Percentiles rank a stretch among this genome's conserved stretches.
These are phyloP conservation scores for Lachancea dasiensis DNA, from an alignment of 805 yeast species.

Conservation along the genomic window DNA sequence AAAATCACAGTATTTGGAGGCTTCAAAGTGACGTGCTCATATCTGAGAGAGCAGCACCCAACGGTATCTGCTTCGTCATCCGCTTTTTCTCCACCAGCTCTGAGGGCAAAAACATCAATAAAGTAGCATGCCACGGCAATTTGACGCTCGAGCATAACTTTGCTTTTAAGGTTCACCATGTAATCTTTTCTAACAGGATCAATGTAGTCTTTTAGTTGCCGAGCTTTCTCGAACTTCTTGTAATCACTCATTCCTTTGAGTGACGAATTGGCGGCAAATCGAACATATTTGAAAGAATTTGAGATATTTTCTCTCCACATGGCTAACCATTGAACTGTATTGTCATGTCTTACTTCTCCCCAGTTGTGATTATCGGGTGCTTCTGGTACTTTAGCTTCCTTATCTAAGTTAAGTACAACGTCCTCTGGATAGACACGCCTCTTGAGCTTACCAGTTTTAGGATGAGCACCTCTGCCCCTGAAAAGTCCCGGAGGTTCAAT, in stretches of 20 bases:
- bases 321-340: slow-evolving; percentile 91
- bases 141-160: slow-evolving; percentile 79
- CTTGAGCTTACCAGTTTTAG: slow-evolving; percentile 88
- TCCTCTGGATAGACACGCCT: slow-evolving; percentile 86
- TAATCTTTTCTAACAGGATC: slow-evolving; percentile 72
- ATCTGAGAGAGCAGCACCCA: slow-evolving; percentile 92
- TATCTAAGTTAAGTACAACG: slow-evolving; percentile 74
- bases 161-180: slow-evolving; percentile 58
- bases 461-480: slow-evolving; percentile 96
- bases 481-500: slow-evolving; percentile 96
- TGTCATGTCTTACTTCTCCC: slow-evolving; percentile 87
- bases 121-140: slow-evolving; percentile 90
- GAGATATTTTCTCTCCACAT: slow-evolving; percentile 95
- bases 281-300: slow-evolving; percentile 76
- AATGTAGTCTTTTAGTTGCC: slow-evolving; percentile 71
- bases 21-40: slow-evolving; percentile 76
- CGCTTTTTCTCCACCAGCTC: slow-evolving; percentile 97
- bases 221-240: slow-evolving; percentile 90
- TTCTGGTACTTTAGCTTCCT: slow-evolving; percentile 63
- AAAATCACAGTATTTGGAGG: slow-evolving; percentile 84
- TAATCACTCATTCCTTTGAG: slow-evolving; percentile 86
- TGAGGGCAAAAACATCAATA: slow-evolving; percentile 85
- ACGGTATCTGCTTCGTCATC: slow-evolving; percentile 98
- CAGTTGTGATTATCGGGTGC: slow-evolving; percentile 86
- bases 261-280: slow-evolving; percentile 86